Evolutionary conservation across 1,139 yeast genomes (phyloP).

Genomic region (Geotrichum bryndzae): DNA sequence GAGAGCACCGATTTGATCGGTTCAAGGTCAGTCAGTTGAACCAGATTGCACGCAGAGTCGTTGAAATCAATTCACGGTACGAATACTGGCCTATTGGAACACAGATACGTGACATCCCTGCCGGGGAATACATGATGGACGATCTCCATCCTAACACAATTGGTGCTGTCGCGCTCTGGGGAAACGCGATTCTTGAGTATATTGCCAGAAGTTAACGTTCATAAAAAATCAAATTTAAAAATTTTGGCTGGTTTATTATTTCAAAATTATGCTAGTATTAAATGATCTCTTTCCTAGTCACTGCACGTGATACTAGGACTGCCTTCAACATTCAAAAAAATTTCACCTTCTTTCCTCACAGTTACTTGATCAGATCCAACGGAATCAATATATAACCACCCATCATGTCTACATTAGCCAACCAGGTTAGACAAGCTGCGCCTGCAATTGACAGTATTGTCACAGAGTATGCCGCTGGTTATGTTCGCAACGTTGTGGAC

Average conservation of each 20-base stretch:
- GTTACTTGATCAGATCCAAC: neutral
- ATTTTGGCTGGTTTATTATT: neutral
- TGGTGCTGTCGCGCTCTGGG: constrained; percentile 20
- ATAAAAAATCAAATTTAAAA: too few species aligned
- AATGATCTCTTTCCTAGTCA: neutral
- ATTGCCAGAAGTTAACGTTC: constrained; percentile 10
- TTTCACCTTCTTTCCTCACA: neutral
- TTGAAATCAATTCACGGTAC: neutral
- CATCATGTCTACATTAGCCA: constrained; percentile 19
- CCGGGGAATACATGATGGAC: constrained; percentile 18
- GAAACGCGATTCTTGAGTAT: constrained; percentile 18
- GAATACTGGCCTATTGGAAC: constrained; percentile 21
- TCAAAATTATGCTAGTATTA: neutral
- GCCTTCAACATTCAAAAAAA: neutral
- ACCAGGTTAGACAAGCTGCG: constrained; percentile 75
- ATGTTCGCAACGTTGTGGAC: constrained; percentile 67
- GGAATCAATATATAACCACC: neutral
- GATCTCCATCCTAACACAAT: constrained; percentile 19
- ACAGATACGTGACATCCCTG: constrained; percentile 18
- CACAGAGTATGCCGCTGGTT: constrained; percentile 86
- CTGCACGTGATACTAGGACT: constrained; percentile 1
- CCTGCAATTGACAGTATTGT: constrained; percentile 87
- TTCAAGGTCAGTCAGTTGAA: constrained; percentile 20
- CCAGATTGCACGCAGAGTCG: constrained; percentile 13
- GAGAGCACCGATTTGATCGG: constrained; percentile 15